Conservation (phyloP, 2,329 filamentous ascomycete genomes). For the Xylaria sp. region DNA sequence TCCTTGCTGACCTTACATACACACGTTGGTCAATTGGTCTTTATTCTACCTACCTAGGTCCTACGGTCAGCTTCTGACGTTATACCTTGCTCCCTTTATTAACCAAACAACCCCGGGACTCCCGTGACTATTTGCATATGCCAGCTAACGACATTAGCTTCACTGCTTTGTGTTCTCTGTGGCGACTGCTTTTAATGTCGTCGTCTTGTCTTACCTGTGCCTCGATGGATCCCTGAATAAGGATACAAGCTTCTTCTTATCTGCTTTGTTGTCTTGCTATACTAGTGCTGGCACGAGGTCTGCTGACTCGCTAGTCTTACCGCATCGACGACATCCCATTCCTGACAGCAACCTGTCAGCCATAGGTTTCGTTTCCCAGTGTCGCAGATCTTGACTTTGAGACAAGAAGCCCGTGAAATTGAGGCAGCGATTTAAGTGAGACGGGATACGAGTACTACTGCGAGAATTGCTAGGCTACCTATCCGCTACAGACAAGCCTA, state of each 20-base stretch:
- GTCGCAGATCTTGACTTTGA: background rate
- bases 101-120: slow-evolving; percentile 7
- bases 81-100: background rate
- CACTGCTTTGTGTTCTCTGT: slow-evolving; percentile 12
- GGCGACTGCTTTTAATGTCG: slow-evolving; percentile 6
- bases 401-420: background rate
- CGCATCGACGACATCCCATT: background rate
- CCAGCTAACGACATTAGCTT: background rate
- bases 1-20: slow-evolving; percentile 15
- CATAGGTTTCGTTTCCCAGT: background rate
- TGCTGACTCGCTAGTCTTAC: background rate
- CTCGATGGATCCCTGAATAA: slow-evolving; percentile 24
- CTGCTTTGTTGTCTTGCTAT: slow-evolving; percentile 22
- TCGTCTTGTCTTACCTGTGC: slow-evolving; percentile 5
- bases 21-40: slow-evolving; percentile 26
- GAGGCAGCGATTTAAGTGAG: background rate
- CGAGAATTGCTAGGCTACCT: background rate
- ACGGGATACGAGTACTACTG: background rate
- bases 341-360: background rate
- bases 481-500: background rate
- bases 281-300: background rate
- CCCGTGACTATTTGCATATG: slow-evolving; percentile 16
- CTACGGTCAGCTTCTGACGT: slow-evolving; percentile 1
- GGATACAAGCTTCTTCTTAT: slow-evolving; percentile 5
- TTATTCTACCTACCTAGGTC: background rate